Evolutionary conservation across 345 rosid genomes (phyloP).

Genomic region (Eucalyptus paniculata): DNA sequence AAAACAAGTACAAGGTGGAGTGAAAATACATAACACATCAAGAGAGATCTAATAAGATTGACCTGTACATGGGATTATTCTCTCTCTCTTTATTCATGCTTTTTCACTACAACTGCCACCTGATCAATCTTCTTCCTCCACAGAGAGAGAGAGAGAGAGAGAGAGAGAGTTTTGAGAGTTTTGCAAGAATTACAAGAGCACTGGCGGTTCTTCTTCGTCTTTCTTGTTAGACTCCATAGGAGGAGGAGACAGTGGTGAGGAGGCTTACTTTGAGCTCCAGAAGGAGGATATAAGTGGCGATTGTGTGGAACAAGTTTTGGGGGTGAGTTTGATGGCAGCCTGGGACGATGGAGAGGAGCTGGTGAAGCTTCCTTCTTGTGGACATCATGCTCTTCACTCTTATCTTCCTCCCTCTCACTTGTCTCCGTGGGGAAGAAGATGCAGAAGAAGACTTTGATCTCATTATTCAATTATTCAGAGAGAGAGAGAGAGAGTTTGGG

Average conservation of each 20-base stretch:
- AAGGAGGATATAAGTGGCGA: neutral
- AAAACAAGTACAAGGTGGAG: neutral
- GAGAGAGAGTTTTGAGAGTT: neutral
- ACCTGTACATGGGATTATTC: neutral
- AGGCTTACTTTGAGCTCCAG: neutral
- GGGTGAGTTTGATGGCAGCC: neutral
- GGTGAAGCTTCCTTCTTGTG: neutral
- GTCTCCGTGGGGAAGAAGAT: neutral
- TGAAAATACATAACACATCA: neutral
- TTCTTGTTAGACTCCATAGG: neutral
- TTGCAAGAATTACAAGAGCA: neutral
- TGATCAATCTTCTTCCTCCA: neutral
- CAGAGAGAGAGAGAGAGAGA: neutral
- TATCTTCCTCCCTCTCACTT: neutral
- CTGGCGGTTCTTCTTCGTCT: neutral
- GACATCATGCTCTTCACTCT: neutral
- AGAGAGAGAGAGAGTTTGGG: neutral
- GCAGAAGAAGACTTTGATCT: neutral
- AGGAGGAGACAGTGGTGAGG: neutral
- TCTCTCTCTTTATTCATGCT: neutral
- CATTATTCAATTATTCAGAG: neutral
- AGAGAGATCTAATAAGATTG: neutral
- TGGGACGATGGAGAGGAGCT: neutral
- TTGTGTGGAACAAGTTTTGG: neutral
- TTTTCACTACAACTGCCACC: neutral